Base-by-base conservation (phyloP, 2,329 filamentous ascomycete genomes). In the Escovopsis sp. region DNA sequence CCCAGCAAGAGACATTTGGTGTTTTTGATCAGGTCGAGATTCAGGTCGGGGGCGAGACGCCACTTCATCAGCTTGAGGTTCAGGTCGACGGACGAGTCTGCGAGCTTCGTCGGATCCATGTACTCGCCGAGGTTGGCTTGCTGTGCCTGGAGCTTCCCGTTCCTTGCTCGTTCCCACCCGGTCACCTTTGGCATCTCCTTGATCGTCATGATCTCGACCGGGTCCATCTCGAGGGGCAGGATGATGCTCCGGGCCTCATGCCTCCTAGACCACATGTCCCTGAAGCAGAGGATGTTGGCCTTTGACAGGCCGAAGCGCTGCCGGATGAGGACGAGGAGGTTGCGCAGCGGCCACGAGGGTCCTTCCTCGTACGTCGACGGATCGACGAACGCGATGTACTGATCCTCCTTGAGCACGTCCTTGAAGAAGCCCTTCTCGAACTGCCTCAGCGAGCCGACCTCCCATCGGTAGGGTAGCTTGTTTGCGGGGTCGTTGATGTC, bases 51-150 rank as follows among this genome's bases (percentile, higher is more conserved):
- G 7, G 87, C 85, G 53, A 98, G 86, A 34, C 91, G 80, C 91
- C 91, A 98, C 65, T 95, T 98, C 80, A 98, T 98, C 45, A 98
- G 72, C 63, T 96, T 96, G 46, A 96, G 70, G 55, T 98, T 98
- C 45, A 98, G 72, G 55, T 98, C 91, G 9, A 96, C 89, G 1
- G 88, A 87, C 58, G 94, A 87, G 57, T 96, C 88, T 19, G 91
- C 91, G 15, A 96, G 69, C 55, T 80, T 80, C 32, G 73, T 69
- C 6, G 91, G 89, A 56, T 98, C 88, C 82, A 98, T 89, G 53
- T 94, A 94, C 53, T 91, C 86, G 18, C 83, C 82, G 8, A 98
- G 70, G 54, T 93, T 86, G 12, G 86, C 85, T 15, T 82, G 73
- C 50, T 84, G 80, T 12, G 84, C 79, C 15, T 77, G 75, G 15